These are phyloP conservation scores for Calamus simplicifolius DNA, from an alignment of 176 grass and related monocot genomes.

Conservation along the genomic window DNA sequence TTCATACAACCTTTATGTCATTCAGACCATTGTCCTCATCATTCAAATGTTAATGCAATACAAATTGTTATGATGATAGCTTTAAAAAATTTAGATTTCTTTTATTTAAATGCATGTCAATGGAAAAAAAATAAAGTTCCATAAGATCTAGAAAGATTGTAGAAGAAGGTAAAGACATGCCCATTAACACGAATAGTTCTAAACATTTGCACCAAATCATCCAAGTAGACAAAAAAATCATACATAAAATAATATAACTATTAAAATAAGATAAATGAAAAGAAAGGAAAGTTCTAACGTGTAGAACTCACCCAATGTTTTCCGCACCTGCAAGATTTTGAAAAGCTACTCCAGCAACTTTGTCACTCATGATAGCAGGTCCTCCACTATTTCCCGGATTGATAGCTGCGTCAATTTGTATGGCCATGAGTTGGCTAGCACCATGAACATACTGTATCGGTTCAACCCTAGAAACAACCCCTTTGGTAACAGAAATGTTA, in stretches of 20 bases:
- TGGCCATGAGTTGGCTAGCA: slow-evolving; percentile 89
- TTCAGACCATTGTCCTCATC: too few relatives aligned
- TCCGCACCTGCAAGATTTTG: slow-evolving; percentile 95
- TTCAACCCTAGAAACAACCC: slow-evolving; percentile 95
- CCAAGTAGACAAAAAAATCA: background rate
- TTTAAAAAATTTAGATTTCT: too few relatives aligned
- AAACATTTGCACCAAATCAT: background rate
- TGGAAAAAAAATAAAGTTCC: too few relatives aligned
- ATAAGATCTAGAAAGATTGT: too few relatives aligned
- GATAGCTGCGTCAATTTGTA: slow-evolving; percentile 99
- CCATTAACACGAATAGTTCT: too few relatives aligned
- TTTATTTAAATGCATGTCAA: too few relatives aligned
- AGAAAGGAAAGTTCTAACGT: background rate
- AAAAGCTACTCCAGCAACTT: slow-evolving; percentile 95
- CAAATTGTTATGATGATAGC: too few relatives aligned
- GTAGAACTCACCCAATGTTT: slow-evolving; percentile 78
- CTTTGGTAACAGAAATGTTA: slow-evolving; percentile 99
- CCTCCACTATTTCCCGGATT: slow-evolving; percentile 96
- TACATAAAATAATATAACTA: background rate
- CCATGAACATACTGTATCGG: slow-evolving; percentile 94
- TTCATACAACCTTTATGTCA: too few relatives aligned
- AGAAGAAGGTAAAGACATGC: too few relatives aligned
- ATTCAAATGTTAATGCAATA: too few relatives aligned
- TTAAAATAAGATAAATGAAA: slow-evolving; percentile 4
- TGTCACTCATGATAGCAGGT: slow-evolving; percentile 93